These are phyloP conservation scores for Dictyostelium citrinum DNA, from an alignment of 78 protist species.

Conservation along the genomic window DNA sequence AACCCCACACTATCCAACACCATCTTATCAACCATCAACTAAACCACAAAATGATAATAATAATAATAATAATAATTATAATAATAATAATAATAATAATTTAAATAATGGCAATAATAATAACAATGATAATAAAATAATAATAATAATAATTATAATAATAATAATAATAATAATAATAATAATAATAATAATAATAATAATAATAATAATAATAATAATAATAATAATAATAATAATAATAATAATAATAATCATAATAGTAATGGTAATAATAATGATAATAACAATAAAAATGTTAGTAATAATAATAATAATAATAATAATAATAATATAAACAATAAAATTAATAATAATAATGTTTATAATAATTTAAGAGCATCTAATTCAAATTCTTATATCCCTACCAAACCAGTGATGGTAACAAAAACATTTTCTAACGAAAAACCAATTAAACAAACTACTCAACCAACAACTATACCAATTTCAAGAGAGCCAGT, in stretches of 20 bases:
- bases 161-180: neutral
- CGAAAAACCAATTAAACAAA: neutral
- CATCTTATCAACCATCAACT: neutral
- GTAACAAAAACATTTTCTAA: neutral
- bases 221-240: neutral
- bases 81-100: neutral
- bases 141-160: neutral
- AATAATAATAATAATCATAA: neutral
- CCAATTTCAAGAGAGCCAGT: neutral
- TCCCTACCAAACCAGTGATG: neutral
- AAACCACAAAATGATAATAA: neutral
- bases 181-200: neutral
- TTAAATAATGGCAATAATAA: neutral
- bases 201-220: neutral
- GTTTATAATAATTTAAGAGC: neutral
- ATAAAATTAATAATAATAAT: neutral
- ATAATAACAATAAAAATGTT: neutral
- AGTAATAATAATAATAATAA: neutral
- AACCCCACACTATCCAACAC: neutral
- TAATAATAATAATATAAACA: neutral
- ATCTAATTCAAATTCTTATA: neutral
- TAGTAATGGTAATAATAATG: neutral
- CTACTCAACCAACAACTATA: neutral
- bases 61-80: neutral
- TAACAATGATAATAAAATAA: neutral